Percentiles rank a stretch among this genome's conserved stretches.
phyloP scores from a whole-genome alignment of 257 asterid species.

The Catharanthus roseus region DNA sequence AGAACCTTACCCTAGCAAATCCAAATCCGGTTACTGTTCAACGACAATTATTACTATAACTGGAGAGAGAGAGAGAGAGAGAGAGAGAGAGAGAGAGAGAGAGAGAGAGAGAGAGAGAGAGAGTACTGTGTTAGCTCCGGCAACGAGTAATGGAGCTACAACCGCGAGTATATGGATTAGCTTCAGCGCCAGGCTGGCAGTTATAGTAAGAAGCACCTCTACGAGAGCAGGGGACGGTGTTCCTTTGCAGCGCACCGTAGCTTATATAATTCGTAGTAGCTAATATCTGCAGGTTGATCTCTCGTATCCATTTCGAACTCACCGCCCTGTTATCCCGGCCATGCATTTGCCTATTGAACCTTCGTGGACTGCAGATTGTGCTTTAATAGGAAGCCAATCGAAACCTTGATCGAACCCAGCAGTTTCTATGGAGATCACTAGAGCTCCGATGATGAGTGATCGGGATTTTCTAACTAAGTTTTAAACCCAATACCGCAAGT shows the following conservation, averaged over 20 bases:
- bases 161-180: constrained; percentile 71
- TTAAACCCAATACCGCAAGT: too few relatives aligned
- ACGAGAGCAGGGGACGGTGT: constrained; percentile 65
- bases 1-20: too few relatives aligned
- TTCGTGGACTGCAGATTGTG: constrained; percentile 24
- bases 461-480: too few relatives aligned
- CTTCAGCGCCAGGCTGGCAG: constrained; percentile 71
- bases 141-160: constrained; percentile 77
- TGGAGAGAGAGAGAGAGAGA: background rate
- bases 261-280: constrained; percentile 65
- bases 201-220: constrained; percentile 89
- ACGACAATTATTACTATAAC: background rate
- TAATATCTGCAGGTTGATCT: constrained; percentile 57
- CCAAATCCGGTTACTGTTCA: background rate
- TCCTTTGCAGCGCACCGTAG: constrained; percentile 83
- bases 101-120: background rate
- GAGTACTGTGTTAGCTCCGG: constrained; percentile 55
- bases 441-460: constrained; percentile 2
- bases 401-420: constrained; percentile 3
- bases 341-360: constrained; percentile 63
- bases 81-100: too few relatives aligned
- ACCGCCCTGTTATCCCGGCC: constrained; percentile 33
- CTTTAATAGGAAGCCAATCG: constrained; percentile 17
- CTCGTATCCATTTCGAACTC: constrained; percentile 65
- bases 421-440: constrained; percentile 9